phyloP scores from a whole-genome alignment of 768 basidiomycete genomes.

The Hemileccinum impolitum region DNA sequence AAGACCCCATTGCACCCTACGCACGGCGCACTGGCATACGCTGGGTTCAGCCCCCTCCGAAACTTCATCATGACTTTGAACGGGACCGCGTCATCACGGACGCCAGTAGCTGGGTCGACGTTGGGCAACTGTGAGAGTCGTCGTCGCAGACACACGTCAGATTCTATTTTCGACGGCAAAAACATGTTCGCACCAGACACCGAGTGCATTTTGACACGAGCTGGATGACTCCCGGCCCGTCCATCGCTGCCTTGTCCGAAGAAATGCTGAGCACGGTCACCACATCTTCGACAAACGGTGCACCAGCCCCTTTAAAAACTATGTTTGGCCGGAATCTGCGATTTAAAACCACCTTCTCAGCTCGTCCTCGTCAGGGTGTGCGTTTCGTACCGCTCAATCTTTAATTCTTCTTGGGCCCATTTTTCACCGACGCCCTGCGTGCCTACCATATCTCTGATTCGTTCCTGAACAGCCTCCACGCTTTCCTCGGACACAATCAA shows the following conservation, averaged over 20 bases:
- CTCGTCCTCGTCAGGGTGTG: not conserved
- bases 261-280: slow-evolving; percentile 62
- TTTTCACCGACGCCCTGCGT: slow-evolving; percentile 45
- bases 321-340: slow-evolving; percentile 76
- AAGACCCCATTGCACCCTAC: slow-evolving; percentile 67
- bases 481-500: slow-evolving; percentile 68
- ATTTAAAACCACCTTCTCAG: not conserved
- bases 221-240: slow-evolving; percentile 34
- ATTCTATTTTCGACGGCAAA: slow-evolving; percentile 3
- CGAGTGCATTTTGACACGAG: slow-evolving; percentile 69
- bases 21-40: slow-evolving; percentile 49
- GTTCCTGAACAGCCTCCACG: slow-evolving; percentile 47
- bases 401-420: slow-evolving; percentile 50
- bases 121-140: slow-evolving; percentile 61
- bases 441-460: slow-evolving; percentile 45
- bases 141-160: slow-evolving; percentile 1
- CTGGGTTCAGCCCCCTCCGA: slow-evolving; percentile 55
- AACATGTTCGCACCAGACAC: slow-evolving; percentile 55
- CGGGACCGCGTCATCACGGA: slow-evolving; percentile 68
- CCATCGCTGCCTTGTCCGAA: slow-evolving; percentile 24
- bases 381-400: slow-evolving; percentile 54
- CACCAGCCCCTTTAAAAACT: slow-evolving; percentile 58
- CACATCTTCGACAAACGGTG: slow-evolving; percentile 68
- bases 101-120: slow-evolving; percentile 60
- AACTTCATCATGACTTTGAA: slow-evolving; percentile 75